Conservation (phyloP, 768 basidiomycete genomes). For the Lactifluus echinatus region DNA sequence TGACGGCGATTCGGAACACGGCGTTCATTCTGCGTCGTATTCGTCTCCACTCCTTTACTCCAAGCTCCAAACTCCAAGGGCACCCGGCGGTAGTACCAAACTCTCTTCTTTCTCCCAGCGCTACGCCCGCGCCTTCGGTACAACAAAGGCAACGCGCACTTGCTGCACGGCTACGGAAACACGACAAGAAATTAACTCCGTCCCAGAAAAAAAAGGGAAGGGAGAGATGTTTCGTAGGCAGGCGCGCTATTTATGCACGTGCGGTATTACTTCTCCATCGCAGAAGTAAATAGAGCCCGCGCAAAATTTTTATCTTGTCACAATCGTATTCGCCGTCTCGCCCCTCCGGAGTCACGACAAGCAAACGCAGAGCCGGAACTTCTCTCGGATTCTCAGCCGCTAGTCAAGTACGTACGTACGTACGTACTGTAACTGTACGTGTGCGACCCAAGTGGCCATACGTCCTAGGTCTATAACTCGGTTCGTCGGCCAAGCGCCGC, state of each 20-base stretch:
- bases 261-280: neutral
- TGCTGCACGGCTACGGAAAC: neutral
- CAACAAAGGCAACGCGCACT: neutral
- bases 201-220: neutral
- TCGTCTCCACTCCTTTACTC: conserved; percentile 11
- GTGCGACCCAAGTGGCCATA: neutral
- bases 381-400: conserved; percentile 11
- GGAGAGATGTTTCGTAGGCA: neutral
- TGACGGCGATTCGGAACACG: conserved; percentile 1
- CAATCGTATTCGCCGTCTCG: conserved; percentile 6
- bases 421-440: conserved; percentile 1
- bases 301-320: neutral
- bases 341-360: neutral
- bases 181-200: neutral
- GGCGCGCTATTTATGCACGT: neutral
- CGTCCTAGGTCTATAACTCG: neutral
- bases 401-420: neutral
- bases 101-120: neutral
- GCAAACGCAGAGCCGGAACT: neutral
- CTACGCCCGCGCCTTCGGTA: neutral
- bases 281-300: neutral
- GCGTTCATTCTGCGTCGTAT: conserved; percentile 1
- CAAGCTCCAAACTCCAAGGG: neutral
- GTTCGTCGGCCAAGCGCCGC: neutral
- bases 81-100: neutral